Base-by-base conservation (phyloP, 164 flowering plant species). In the Saururus chinensis region DNA sequence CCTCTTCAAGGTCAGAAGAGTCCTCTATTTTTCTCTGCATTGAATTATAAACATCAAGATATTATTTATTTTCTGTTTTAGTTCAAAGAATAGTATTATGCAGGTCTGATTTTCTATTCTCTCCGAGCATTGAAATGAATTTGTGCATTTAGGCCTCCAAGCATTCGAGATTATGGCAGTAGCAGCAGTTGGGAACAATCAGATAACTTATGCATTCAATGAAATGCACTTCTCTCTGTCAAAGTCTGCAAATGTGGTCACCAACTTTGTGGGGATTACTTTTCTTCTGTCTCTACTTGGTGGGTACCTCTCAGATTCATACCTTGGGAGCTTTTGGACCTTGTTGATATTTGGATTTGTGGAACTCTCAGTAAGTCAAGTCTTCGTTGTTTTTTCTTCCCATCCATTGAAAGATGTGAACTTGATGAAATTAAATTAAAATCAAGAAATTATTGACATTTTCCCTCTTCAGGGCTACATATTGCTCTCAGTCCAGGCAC, bases 161-260 rank as follows among this genome's bases (percentile, higher is more conserved):
- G 82, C 75, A 51, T 88, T 86, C 74, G 96, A 92, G 79, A 89
- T 84, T 51, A 87, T 88, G 96, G 96, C 79, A 58, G 86, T 92
- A 23, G 96, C 95, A 12, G 96, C 90, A 41, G 96, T 88, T 41
- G 98, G 96, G 72, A 88, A 86, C 84, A 92, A 89, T 64, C 88
- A 89, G 51, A 87, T 87, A 64, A 86, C 90, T 1, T 92, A 92
- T 73, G 79, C 88, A 60, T 79, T 89, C 64, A 81, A 84, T 61
- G 92, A 89, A 53, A 90, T 93, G 98, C 95, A 93, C 70, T 88
- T 80, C 75, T 63, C 92, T 0, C 68, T 93, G 67, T 70, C 96
- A 41, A 78, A 82, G 55, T 76, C 98, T 9, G 98, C 98, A 65
- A 93, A 93, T 55, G 75, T 77, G 17, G 96, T 93, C 45, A 93